These are phyloP conservation scores for Garcia nutans DNA, from an alignment of 345 rosid genomes.

Conservation along the genomic window DNA sequence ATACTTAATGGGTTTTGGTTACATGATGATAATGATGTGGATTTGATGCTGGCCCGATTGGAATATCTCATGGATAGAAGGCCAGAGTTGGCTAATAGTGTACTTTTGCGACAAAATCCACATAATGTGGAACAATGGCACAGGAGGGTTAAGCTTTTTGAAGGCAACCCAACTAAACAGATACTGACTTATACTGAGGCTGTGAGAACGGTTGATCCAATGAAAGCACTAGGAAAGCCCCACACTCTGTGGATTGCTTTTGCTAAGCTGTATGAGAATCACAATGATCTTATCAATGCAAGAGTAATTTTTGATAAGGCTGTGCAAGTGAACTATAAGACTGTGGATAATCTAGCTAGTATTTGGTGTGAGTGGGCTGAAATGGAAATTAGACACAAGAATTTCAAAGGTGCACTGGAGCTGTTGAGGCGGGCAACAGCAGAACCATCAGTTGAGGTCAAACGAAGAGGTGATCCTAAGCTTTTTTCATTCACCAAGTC, in stretches of 20 bases:
- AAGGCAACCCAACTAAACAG: conserved; percentile 85
- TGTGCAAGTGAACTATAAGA: conserved; percentile 87
- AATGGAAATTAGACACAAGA: conserved; percentile 87
- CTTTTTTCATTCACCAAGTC: neutral
- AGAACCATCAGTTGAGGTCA: conserved; percentile 93
- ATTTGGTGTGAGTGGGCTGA: conserved; percentile 99
- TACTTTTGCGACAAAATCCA: conserved; percentile 90
- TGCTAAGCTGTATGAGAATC: conserved; percentile 81
- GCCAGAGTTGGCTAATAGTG: conserved; percentile 89
- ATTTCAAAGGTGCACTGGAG: conserved; percentile 83
- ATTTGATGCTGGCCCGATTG: conserved; percentile 77
- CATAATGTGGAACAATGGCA: conserved; percentile 99
- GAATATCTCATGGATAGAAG: conserved; percentile 81
- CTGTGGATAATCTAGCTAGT: conserved; percentile 88
- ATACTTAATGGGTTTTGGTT: conserved; percentile 83
- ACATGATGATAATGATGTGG: conserved; percentile 78
- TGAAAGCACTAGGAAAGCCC: conserved; percentile 98
- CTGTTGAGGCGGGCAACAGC: conserved; percentile 94
- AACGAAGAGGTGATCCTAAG: conserved; percentile 59
- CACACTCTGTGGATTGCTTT: conserved; percentile 93
- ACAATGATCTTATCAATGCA: conserved; percentile 76
- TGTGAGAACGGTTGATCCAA: conserved; percentile 89
- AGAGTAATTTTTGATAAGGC: conserved; percentile 97
- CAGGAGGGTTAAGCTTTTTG: conserved; percentile 86
- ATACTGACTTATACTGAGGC: conserved; percentile 93